A percentile compares a stretch with the other conserved stretches of the same genome.
Evolutionary conservation across 495 filamentous ascomycete species (phyloP).

Genomic region (Melanomma pulvis-pyrius): DNA sequence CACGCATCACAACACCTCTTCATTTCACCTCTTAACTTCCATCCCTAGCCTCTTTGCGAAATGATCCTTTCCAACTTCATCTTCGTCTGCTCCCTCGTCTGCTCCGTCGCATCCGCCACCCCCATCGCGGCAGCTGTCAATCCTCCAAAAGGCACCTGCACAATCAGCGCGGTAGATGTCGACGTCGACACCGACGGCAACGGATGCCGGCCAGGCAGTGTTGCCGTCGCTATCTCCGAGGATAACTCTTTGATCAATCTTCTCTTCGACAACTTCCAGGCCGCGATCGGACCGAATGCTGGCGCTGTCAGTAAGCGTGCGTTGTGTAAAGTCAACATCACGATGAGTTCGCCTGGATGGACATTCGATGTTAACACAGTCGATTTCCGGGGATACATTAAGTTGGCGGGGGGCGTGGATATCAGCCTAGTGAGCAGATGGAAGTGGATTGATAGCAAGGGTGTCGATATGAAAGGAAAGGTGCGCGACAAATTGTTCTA

Average conservation of each 20-base stretch:
- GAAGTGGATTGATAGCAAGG: constrained; percentile 31
- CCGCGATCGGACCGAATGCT: constrained; percentile 25
- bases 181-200: constrained; percentile 29
- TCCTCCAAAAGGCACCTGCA: constrained; percentile 8
- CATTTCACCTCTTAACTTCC: not conserved
- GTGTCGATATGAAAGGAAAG: constrained; percentile 27
- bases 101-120: not conserved
- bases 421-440: constrained; percentile 27
- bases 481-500: not conserved
- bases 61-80: not conserved
- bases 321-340: constrained; percentile 23
- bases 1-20: too few relatives aligned
- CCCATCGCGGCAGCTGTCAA: not conserved
- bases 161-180: constrained; percentile 4
- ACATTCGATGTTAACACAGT: constrained; percentile 26
- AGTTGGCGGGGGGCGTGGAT: constrained; percentile 15
- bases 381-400: constrained; percentile 22
- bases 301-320: constrained; percentile 11
- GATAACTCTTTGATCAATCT: constrained; percentile 27
- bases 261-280: constrained; percentile 28
- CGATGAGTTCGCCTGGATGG: constrained; percentile 20
- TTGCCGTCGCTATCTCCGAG: constrained; percentile 12
- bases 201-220: constrained; percentile 27
- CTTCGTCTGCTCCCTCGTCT: not conserved
- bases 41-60: not conserved